Percentiles rank a stretch among this genome's conserved stretches.
Evolutionary conservation across 2,329 filamentous ascomycete species (phyloP).

Genomic region (Dothistroma septosporum): DNA sequence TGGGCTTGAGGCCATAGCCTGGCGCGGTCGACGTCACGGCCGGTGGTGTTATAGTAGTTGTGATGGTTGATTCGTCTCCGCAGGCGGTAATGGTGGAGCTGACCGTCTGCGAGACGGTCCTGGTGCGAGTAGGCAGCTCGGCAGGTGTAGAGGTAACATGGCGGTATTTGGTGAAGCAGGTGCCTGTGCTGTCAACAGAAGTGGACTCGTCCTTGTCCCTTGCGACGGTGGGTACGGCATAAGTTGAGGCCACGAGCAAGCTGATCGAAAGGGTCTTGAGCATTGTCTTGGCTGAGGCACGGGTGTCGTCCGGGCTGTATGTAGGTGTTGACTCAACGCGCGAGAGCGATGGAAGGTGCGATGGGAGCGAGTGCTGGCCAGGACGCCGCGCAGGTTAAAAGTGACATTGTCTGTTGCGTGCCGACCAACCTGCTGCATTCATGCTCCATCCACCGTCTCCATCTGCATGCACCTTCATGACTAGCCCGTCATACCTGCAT

Average conservation of each 20-base stretch:
- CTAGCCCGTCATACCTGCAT: conserved; percentile 2
- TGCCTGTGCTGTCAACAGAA: conserved; percentile 15
- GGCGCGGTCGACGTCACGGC: conserved; percentile 13
- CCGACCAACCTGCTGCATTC: conserved; percentile 6
- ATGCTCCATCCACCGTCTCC: conserved; percentile 5
- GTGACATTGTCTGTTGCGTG: not conserved
- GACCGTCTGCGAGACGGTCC: conserved; percentile 15
- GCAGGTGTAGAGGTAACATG: conserved; percentile 5
- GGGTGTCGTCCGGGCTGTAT: not conserved
- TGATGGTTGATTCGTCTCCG: conserved; percentile 14
- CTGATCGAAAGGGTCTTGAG: conserved; percentile 7
- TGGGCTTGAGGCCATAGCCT: conserved; percentile 6
- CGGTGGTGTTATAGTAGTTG: conserved; percentile 20
- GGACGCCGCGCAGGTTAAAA: not conserved
- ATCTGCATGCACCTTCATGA: not conserved
- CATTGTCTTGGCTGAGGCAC: conserved; percentile 11
- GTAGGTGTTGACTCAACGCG: not conserved
- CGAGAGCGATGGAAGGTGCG: not conserved
- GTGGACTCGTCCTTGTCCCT: conserved; percentile 12
- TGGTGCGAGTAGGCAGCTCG: conserved; percentile 16
- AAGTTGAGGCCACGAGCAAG: conserved; percentile 9
- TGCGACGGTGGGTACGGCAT: conserved; percentile 3
- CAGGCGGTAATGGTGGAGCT: conserved; percentile 22
- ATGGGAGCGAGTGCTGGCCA: not conserved
- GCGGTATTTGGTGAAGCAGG: conserved; percentile 22